These are phyloP conservation scores for Suillus sp. DNA, from an alignment of 768 basidiomycete genomes.

Conservation along the genomic window DNA sequence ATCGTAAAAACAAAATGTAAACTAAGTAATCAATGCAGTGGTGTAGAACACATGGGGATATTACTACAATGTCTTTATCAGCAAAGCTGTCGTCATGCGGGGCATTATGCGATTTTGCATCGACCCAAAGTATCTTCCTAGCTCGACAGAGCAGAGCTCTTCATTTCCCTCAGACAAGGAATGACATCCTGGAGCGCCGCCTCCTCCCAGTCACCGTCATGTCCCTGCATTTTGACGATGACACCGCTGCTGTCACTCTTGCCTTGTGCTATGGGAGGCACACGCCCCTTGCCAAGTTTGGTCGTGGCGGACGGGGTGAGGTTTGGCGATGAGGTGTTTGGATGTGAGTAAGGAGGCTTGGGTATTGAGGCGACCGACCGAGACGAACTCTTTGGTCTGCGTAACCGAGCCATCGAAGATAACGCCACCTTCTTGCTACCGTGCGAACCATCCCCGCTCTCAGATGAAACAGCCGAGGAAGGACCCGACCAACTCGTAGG, in stretches of 20 bases:
- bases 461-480: conserved; percentile 9
- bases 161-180: conserved; percentile 31
- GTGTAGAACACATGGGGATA: neutral
- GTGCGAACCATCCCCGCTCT: neutral
- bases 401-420: conserved; percentile 2
- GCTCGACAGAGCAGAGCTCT: neutral
- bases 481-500: conserved; percentile 31
- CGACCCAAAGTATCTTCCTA: neutral
- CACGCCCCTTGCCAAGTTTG: neutral
- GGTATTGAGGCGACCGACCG: neutral
- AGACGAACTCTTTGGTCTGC: conserved; percentile 10
- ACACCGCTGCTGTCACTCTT: conserved; percentile 4
- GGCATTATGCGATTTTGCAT: neutral
- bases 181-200: conserved; percentile 32
- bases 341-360: neutral
- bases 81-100: neutral
- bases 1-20: neutral
- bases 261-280: too few relatives aligned
- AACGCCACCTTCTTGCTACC: neutral
- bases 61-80: neutral
- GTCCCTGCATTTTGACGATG: conserved; percentile 20
- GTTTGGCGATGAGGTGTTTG: conserved; percentile 9
- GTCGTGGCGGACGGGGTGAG: neutral
- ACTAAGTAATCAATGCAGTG: neutral
- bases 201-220: conserved; percentile 25